phyloP scores from a whole-genome alignment of 768 basidiomycete species.

The Tulasnella sp. region DNA sequence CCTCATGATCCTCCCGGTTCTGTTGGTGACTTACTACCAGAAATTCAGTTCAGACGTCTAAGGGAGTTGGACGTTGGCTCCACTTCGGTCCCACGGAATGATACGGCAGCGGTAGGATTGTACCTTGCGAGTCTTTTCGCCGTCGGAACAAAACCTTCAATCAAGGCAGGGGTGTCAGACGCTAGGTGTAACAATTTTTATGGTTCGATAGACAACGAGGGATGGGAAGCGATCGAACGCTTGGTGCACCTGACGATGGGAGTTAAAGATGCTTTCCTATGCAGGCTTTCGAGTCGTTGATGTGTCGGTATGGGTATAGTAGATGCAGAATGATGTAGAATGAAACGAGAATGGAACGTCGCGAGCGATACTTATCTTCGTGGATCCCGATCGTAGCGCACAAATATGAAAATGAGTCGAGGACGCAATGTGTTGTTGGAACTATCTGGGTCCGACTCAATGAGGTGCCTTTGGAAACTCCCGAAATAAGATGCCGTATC shows the following conservation, averaged over 20 bases:
- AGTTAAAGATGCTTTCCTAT: neutral
- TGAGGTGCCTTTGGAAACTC: too few relatives aligned
- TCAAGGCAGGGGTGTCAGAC: neutral
- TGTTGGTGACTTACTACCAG: neutral
- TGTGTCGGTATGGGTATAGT: neutral
- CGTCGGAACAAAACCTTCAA: neutral
- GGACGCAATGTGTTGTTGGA: too few relatives aligned
- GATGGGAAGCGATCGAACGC: neutral
- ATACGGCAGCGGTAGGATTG: neutral
- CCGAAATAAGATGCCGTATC: too few relatives aligned
- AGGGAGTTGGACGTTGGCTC: neutral
- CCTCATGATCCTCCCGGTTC: neutral
- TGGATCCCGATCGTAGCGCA: neutral
- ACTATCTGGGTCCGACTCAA: too few relatives aligned
- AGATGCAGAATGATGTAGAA: neutral
- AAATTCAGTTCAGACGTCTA: neutral
- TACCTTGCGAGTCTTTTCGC: conserved; percentile 8
- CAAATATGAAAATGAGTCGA: too few relatives aligned
- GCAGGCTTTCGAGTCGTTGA: neutral
- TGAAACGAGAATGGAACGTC: neutral
- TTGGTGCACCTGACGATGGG: neutral
- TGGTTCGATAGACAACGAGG: neutral
- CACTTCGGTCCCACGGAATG: neutral
- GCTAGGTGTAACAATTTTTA: neutral
- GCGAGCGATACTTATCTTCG: neutral